Conservation (phyloP, 2,329 filamentous ascomycete genomes). For the Thermothelomyces thermophilus region DNA sequence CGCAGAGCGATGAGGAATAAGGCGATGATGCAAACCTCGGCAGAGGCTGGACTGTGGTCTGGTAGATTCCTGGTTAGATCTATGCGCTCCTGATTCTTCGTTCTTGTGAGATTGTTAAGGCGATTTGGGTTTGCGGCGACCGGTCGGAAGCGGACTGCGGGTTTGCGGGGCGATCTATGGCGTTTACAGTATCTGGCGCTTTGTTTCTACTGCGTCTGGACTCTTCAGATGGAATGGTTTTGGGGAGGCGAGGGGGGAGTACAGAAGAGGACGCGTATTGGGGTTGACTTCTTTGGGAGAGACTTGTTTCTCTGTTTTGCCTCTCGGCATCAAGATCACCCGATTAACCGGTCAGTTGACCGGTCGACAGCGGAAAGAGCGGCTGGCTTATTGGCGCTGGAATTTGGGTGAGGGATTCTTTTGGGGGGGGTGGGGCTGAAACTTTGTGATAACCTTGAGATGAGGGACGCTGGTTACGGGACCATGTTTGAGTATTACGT, state of each 20-base stretch:
- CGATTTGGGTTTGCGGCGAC: not conserved
- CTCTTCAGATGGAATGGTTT: no score
- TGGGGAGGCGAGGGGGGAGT: no score
- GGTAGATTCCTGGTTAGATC: not conserved
- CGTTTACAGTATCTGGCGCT: not conserved
- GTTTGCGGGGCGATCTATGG: not conserved
- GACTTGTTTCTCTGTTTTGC: no score
- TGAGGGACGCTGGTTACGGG: not conserved
- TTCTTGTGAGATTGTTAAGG: not conserved
- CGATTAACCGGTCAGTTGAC: no score
- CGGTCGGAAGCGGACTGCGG: not conserved
- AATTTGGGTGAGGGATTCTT: not conserved
- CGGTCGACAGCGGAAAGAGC: no score
- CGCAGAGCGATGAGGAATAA: slow-evolving; percentile 50
- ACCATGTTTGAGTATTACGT: not conserved
- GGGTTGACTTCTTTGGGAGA: no score
- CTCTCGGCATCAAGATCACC: no score
- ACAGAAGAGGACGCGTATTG: no score
- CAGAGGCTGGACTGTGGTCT: not conserved
- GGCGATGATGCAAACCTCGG: not conserved
- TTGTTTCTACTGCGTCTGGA: not conserved
- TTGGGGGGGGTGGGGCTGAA: not conserved
- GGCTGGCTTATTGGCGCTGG: not conserved
- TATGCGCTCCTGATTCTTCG: not conserved
- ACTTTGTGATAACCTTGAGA: not conserved